Conservation (phyloP, 371 early-diverging fungal species). For the Basidiobolus meristosporus region DNA sequence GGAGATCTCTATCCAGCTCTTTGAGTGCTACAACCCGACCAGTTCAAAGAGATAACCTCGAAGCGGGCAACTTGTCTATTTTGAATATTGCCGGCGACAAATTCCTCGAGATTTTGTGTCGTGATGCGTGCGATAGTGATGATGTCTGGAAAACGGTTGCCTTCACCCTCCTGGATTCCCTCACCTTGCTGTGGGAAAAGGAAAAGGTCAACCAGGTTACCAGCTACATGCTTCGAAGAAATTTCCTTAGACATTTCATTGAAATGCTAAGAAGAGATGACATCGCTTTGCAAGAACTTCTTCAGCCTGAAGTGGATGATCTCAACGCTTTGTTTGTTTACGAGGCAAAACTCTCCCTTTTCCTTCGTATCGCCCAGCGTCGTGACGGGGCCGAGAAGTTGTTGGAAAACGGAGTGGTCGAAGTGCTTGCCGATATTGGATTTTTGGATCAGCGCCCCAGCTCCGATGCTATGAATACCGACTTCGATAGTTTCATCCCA, state of each 20-base stretch:
- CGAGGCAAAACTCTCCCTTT: conserved; percentile 65
- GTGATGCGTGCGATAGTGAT: conserved; percentile 65
- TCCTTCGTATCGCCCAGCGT: conserved; percentile 53
- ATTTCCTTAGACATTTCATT: conserved; percentile 41
- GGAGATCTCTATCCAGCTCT: not conserved
- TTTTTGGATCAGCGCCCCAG: conserved; percentile 46
- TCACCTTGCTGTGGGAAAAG: conserved; percentile 27
- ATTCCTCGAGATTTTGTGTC: conserved; percentile 43
- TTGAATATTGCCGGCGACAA: conserved; percentile 31
- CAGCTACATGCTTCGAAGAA: conserved; percentile 35
- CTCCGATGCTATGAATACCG: not conserved
- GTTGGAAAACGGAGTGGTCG: conserved; percentile 53
- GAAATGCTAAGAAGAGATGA: conserved; percentile 48
- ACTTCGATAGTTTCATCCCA: not conserved
- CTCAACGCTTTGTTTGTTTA: conserved; percentile 39
- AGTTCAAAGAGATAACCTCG: conserved; percentile 3
- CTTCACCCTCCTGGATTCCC: conserved; percentile 47
- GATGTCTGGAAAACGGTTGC: conserved; percentile 76
- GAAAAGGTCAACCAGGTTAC: conserved; percentile 32
- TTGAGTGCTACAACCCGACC: not conserved
- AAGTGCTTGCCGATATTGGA: conserved; percentile 49
- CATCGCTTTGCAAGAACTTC: conserved; percentile 26
- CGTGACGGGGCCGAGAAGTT: conserved; percentile 57
- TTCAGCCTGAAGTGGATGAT: conserved; percentile 28
- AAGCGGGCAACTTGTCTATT: conserved; percentile 12